A percentile compares a stretch with the other conserved stretches of the same genome.
Evolutionary conservation across 805 yeast species (phyloP).

Genomic region (Ogataea glucozyma): DNA sequence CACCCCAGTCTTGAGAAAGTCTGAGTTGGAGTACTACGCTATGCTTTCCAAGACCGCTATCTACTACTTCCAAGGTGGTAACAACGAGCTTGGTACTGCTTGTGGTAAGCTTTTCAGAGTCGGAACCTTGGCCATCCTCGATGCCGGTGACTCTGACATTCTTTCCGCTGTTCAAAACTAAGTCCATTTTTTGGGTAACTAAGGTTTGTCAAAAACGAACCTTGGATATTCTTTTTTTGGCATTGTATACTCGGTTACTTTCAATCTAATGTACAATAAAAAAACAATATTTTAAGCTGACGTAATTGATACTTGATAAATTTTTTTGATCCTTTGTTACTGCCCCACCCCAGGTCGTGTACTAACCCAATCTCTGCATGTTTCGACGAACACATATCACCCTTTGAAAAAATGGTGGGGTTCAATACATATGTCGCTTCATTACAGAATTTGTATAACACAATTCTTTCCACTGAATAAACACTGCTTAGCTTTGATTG

Average conservation of each 20-base stretch:
- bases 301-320: neutral
- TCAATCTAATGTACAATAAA: constrained; percentile 1
- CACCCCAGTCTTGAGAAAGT: constrained; percentile 99
- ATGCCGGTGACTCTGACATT: constrained; percentile 99
- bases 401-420: constrained; percentile 6
- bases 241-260: constrained; percentile 3
- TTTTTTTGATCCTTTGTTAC: neutral
- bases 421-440: no score
- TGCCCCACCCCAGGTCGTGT: constrained; percentile 6
- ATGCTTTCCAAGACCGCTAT: constrained; percentile 97
- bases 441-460: no score
- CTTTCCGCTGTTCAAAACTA: constrained; percentile 58
- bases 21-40: constrained; percentile 99
- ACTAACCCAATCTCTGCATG: constrained; percentile 1
- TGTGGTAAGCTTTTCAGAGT: constrained; percentile 99
- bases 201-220: neutral
- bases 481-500: no score
- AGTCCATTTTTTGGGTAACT: constrained; percentile 6
- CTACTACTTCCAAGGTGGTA: constrained; percentile 99
- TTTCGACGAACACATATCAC: constrained; percentile 7
- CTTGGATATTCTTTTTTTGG: constrained; percentile 3
- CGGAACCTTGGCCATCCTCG: constrained; percentile 93
- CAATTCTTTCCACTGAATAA: no score
- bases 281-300: neutral
- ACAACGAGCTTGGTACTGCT: constrained; percentile 99